Base-by-base conservation (phyloP, 495 filamentous ascomycete species). In the Penicillium ochrochloron region DNA sequence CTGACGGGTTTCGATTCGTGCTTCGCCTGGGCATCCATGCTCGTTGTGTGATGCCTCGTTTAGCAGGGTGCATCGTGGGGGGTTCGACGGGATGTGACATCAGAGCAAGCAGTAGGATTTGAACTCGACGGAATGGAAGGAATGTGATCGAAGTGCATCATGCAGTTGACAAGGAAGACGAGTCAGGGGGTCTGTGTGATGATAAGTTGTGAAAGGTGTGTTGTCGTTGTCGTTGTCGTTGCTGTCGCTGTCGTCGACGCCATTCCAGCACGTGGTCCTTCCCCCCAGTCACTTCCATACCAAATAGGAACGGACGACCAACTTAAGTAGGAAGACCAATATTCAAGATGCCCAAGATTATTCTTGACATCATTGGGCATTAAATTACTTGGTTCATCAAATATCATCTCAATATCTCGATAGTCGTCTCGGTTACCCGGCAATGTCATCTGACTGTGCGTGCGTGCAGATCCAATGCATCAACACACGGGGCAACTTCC, bases 1-100 rank as follows among this genome's bases (percentile, higher is more conserved):
- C 63, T 57, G 37, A 57, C 35, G 33, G 6, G n/a, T n/a, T n/a
- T 51, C 58, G 35, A 59, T 64, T 64, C 35, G 62, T 54, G 48
- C 29, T 39, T 56, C 35, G 46, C 46, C 33, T 53, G 46, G 57
- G 27, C n/a, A 60, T 60, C 46, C 59, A 52, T 60, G 59, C 46
- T 44, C 31, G 7, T 7, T 34, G n/a, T 19, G 31, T 19, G 31
- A 56, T 56, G n/a, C 31, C 53, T 37, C 31, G 52, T 55, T 35
- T 4, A 23, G n/a, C 9, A 56, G 31, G 17, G 53, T 56, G 33
- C 53, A 23, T 56, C 31, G 29, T 23, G 53, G 19, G 53, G 19
- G 31, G 19, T 56, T 56, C 33, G 53, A 21, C 31, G 31, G 25
- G 23, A 52, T 15, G 53, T 56, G 53, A 54, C 29, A 35, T 33